Conservation (phyloP, 345 rosid genomes). For the Streptanthus diversifolius region DNA sequence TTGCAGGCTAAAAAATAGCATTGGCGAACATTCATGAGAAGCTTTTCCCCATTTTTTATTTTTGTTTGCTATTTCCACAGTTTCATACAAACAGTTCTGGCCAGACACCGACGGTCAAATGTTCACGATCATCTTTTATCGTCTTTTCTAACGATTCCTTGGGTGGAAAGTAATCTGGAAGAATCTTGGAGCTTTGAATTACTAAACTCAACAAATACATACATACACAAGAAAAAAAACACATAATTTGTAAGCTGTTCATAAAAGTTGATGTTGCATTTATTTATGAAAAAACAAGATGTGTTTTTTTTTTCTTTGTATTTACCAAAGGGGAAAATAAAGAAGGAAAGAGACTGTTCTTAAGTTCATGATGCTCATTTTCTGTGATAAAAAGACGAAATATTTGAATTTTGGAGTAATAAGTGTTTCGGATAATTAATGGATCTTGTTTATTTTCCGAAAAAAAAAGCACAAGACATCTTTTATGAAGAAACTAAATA, state of each 20-base stretch:
- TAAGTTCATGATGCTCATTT: background rate
- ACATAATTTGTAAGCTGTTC: conserved; percentile 20
- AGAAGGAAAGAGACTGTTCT: background rate
- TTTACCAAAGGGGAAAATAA: background rate
- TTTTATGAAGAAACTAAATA: background rate
- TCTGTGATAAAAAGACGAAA: background rate
- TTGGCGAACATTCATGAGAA: conserved; percentile 11
- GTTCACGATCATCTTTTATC: background rate
- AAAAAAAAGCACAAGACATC: background rate
- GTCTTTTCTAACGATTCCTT: background rate
- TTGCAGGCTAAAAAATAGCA: conserved; percentile 46
- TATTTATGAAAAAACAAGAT: background rate
- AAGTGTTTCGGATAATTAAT: background rate
- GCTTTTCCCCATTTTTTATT: background rate
- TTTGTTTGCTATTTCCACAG: background rate
- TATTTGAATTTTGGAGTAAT: background rate
- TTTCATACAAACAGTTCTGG: background rate
- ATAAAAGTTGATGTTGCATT: conserved; percentile 13
- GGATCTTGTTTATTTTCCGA: background rate
- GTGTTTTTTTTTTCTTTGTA: background rate
- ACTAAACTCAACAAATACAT: background rate
- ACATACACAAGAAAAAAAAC: background rate
- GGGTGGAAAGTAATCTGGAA: conserved; percentile 8
- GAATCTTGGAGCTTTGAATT: conserved; percentile 1
- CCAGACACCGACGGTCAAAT: background rate